Conservation (phyloP, 2,329 filamentous ascomycete species). For the Botryotinia narcissicola region DNA sequence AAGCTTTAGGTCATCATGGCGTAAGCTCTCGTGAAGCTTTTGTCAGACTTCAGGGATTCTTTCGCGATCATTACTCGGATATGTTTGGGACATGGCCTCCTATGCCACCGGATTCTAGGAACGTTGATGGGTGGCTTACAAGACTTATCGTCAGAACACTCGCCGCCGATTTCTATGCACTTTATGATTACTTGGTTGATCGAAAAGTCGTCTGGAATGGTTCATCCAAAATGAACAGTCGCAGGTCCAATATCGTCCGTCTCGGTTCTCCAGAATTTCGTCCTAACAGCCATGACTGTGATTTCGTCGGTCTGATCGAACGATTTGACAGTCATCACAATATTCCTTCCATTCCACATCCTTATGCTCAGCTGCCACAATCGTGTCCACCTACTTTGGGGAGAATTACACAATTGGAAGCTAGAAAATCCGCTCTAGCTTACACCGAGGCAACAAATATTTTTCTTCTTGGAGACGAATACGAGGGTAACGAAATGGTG, state of each 20-base stretch:
- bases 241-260: constrained; percentile 63
- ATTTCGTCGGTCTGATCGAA: constrained; percentile 64
- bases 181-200: constrained; percentile 71
- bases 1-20: constrained; percentile 35
- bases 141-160: constrained; percentile 54
- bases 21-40: constrained; percentile 47
- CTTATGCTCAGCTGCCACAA: constrained; percentile 63
- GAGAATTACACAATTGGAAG: constrained; percentile 31
- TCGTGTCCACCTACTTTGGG: constrained; percentile 40
- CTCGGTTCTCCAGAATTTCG: constrained; percentile 49
- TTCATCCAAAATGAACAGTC: constrained; percentile 57
- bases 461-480: constrained; percentile 53
- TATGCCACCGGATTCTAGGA: constrained; percentile 38
- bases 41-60: constrained; percentile 59
- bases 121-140: constrained; percentile 59
- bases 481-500: constrained; percentile 52
- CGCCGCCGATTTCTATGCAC: constrained; percentile 64
- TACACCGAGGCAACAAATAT: constrained; percentile 62
- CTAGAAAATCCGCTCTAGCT: constrained; percentile 43
- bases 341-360: constrained; percentile 65
- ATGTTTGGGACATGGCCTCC: constrained; percentile 64
- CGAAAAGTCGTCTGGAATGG: constrained; percentile 64
- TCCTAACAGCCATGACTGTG: constrained; percentile 47
- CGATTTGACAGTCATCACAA: constrained; percentile 61
- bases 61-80: constrained; percentile 55